Evolutionary conservation across 2,329 filamentous ascomycete species (phyloP).

Genomic region (Diaporthe vaccinii): DNA sequence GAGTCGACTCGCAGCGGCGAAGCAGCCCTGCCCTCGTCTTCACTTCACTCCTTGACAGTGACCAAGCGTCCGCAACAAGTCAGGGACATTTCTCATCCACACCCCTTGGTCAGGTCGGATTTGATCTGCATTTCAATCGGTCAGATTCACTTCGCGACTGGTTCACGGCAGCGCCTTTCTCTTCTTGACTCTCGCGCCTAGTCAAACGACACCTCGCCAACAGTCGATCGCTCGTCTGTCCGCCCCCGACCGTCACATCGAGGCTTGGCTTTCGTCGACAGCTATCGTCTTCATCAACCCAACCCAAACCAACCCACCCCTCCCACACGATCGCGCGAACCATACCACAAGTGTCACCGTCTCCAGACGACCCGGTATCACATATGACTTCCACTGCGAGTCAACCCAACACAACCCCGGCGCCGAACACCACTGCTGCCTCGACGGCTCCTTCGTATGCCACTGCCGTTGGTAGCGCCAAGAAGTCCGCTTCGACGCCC

Average conservation of each 20-base stretch:
- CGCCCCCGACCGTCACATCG: slow-evolving; percentile 14
- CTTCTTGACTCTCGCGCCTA: slow-evolving; percentile 24
- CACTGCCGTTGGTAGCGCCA: slow-evolving; percentile 74
- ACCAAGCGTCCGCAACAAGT: slow-evolving; percentile 24
- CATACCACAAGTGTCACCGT: slow-evolving; percentile 32
- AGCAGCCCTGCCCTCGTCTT: slow-evolving; percentile 24
- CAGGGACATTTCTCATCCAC: slow-evolving; percentile 23
- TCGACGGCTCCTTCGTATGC: slow-evolving; percentile 73
- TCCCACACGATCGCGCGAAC: slow-evolving; percentile 39
- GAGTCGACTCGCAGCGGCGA: slow-evolving; percentile 26
- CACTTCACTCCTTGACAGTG: slow-evolving; percentile 34
- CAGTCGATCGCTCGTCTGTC: slow-evolving; percentile 8
- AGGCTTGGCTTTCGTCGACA: slow-evolving; percentile 24
- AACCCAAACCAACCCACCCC: neutral
- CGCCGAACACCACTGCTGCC: slow-evolving; percentile 69
- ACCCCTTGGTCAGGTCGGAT: slow-evolving; percentile 15
- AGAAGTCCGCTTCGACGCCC: slow-evolving; percentile 73
- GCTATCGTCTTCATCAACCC: slow-evolving; percentile 9
- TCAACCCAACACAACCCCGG: slow-evolving; percentile 67
- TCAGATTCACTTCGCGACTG: slow-evolving; percentile 34
- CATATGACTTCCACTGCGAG: slow-evolving; percentile 74
- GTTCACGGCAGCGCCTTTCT: slow-evolving; percentile 32
- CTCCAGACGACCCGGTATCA: slow-evolving; percentile 46
- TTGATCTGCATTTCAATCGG: slow-evolving; percentile 29
- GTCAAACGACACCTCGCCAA: slow-evolving; percentile 15